Base-by-base conservation (phyloP, 768 basidiomycete genomes). In the Termitomyces sp. region DNA sequence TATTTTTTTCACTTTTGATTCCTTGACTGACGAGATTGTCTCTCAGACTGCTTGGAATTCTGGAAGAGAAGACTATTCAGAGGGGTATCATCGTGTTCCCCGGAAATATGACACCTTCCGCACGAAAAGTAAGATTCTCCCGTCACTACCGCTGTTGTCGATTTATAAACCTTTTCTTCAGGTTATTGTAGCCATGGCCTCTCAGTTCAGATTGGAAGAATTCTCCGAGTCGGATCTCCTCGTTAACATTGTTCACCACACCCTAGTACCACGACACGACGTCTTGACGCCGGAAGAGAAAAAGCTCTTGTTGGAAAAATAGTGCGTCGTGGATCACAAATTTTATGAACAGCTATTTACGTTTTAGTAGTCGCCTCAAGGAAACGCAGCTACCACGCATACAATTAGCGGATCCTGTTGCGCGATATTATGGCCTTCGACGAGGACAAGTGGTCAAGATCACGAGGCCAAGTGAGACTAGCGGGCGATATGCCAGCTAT, bases 381-480 rank as follows among this genome's bases (percentile, higher is more conserved):
- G 97, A 98, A 68, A 98, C 96, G 1, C 97, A 99, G 66, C 79
- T 99, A 53, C 97, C 97, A 45, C 91, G 97, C 22, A 98, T 99
- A 59, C 95, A 98, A 73, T 72, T 97, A 40, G 86, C 88, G 25
- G 97, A 99, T 70, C 97, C 97, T 10, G 96, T 99, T n/a, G 94
- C 97, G 39, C 85, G 95, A 56, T 98, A 99, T 71, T 99, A 98
- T 74, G 97, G 97, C 49, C 83, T 99, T 54, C 82, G 86, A 63
- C 84, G 97, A 47, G 95, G 96, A 25, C 93, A 96, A 69, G 97
- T 99, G 44, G 97, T 99, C 71, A 98, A 97, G 78, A 98, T 99
- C 64, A 98, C 90, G 56, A 79, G 97, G 64, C 91, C 94, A 25
- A 94, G 91, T 72, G 97, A 98, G 78, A 99, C 97, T 16, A 91